A percentile compares a stretch with the other conserved stretches of the same genome.
phyloP scores from a whole-genome alignment of 1,139 yeast genomes.

The Zygosaccharomyces pseudobailii region DNA sequence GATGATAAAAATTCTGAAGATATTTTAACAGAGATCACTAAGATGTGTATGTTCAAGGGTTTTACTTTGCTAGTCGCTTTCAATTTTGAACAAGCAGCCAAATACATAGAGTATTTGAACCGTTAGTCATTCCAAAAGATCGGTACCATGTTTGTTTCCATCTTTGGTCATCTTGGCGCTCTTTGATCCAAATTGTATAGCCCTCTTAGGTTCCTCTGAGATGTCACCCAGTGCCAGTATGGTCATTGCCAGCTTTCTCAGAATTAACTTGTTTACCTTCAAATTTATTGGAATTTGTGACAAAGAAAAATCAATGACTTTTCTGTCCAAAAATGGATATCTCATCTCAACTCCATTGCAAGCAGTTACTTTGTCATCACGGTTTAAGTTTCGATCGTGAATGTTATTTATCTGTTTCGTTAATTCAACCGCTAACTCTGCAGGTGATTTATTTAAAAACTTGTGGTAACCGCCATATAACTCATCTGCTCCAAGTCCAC shows the following conservation, averaged over 20 bases:
- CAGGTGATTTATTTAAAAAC: constrained; percentile 33
- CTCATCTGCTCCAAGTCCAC: constrained; percentile 98
- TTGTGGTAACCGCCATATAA: constrained; percentile 82
- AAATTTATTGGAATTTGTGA: constrained; percentile 46
- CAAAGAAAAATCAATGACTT: constrained; percentile 52
- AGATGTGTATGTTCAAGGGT: constrained; percentile 64
- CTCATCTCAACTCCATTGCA: constrained; percentile 87
- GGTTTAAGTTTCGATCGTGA: constrained; percentile 72
- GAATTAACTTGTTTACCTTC: constrained; percentile 57
- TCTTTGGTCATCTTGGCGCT: constrained; percentile 72
- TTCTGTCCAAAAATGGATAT: constrained; percentile 77
- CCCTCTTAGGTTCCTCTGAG: constrained; percentile 76
- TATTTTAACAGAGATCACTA: constrained; percentile 62
- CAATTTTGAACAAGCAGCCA: constrained; percentile 83
- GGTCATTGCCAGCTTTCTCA: constrained; percentile 56
- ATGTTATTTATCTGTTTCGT: constrained; percentile 66
- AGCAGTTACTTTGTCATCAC: constrained; percentile 86
- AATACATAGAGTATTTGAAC: constrained; percentile 47
- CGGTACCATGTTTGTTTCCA: constrained; percentile 38
- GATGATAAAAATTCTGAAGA: constrained; percentile 77
- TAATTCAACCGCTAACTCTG: constrained; percentile 49
- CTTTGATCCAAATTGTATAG: constrained; percentile 93
- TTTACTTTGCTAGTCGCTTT: constrained; percentile 72
- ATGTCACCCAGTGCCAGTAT: constrained; percentile 52
- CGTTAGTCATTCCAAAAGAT: constrained; percentile 21